These are phyloP conservation scores for Leptographium procerum DNA, from an alignment of 2,329 filamentous ascomycete species.

Conservation along the genomic window DNA sequence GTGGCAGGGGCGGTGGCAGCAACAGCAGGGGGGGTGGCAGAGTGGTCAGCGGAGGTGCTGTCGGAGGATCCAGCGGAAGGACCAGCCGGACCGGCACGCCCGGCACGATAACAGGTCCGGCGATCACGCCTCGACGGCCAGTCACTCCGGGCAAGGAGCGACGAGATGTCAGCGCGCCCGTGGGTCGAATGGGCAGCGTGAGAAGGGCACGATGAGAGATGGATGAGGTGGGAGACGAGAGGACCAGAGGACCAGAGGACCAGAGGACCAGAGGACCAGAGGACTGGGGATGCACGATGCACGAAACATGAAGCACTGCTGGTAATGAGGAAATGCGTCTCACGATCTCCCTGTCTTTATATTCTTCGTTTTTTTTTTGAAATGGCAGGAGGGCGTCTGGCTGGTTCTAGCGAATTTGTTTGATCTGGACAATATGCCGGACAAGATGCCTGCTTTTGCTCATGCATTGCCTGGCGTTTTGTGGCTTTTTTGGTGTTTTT, in stretches of 20 bases:
- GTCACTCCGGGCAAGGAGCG: conserved; percentile 12
- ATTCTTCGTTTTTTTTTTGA: no score
- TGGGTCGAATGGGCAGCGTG: conserved; percentile 5
- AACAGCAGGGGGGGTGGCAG: background rate
- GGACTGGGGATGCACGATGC: no score
- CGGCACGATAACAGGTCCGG: background rate
- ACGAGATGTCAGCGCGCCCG: conserved; percentile 11
- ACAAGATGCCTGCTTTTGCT: background rate
- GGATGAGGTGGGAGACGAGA: background rate
- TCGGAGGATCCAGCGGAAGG: no score
- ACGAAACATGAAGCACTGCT: no score
- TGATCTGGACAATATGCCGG: background rate
- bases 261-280: background rate
- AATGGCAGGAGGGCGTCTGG: background rate
- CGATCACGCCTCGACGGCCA: conserved; percentile 5
- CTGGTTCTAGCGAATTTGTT: no score
- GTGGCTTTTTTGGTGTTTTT: background rate
- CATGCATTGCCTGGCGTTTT: background rate
- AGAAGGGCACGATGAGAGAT: conserved; percentile 5
- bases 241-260: background rate
- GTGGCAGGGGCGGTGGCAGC: background rate
- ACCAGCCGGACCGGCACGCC: background rate
- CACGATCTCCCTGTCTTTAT: no score
- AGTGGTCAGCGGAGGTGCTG: background rate
- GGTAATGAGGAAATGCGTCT: no score